phyloP scores from a whole-genome alignment of 1,284 basidiomycete species.

The Coniferiporia sulphurascens region DNA sequence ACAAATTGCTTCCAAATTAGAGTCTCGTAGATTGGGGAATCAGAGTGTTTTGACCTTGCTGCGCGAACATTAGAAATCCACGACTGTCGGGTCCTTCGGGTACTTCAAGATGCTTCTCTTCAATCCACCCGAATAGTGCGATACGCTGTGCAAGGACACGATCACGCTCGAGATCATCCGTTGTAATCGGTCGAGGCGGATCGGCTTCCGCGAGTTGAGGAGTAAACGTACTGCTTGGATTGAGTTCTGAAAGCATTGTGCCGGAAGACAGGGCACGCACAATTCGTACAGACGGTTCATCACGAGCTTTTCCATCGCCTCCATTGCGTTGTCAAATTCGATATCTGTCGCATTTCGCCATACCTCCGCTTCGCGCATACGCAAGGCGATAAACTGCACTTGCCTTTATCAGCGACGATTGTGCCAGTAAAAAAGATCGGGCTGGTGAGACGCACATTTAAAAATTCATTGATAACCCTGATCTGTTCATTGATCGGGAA shows the following conservation, averaged over 20 bases:
- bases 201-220: constrained; percentile 63
- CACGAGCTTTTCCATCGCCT: constrained; percentile 99
- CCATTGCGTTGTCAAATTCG: constrained; percentile 96
- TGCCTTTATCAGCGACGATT: constrained; percentile 15
- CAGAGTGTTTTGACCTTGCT: constrained; percentile 60
- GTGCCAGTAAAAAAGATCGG: not conserved
- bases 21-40: too few relatives aligned
- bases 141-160: constrained; percentile 90
- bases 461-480: constrained; percentile 90
- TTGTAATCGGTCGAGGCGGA: constrained; percentile 79
- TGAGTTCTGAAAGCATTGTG: not conserved
- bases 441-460: constrained; percentile 54
- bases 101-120: constrained; percentile 86
- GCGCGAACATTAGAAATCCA: constrained; percentile 92
- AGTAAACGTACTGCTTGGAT: constrained; percentile 72
- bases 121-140: constrained; percentile 85
- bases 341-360: constrained; percentile 74
- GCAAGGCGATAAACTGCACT: constrained; percentile 75
- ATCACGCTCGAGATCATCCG: constrained; percentile 95
- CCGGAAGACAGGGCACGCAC: constrained; percentile 42
- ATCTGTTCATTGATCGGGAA: constrained; percentile 89
- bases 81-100: constrained; percentile 60
- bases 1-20: not conserved
- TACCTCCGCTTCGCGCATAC: constrained; percentile 82
- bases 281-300: constrained; percentile 97